A percentile compares a stretch with the other conserved stretches of the same genome.
phyloP scores from a whole-genome alignment of 2,329 filamentous ascomycete genomes.

The Aspergillus sojae region DNA sequence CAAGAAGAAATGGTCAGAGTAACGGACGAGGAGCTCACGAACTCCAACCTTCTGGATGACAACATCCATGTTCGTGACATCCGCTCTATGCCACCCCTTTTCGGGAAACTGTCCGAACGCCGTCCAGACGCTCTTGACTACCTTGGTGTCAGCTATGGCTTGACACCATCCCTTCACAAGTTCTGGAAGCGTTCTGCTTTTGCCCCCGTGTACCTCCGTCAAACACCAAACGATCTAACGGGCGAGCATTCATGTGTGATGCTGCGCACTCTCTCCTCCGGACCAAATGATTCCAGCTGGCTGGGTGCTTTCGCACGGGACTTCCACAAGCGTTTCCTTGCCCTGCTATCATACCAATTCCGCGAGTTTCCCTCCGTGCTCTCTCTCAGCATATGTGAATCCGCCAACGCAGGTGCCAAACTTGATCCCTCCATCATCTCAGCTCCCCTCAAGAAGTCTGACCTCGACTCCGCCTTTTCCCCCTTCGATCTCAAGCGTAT shows the following conservation, averaged over 20 bases:
- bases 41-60: conserved; percentile 76
- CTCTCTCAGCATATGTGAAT: conserved; percentile 85
- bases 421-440: conserved; percentile 61
- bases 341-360: conserved; percentile 91
- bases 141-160: conserved; percentile 89
- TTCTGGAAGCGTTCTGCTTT: conserved; percentile 95
- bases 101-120: conserved; percentile 82
- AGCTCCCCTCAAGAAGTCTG: conserved; percentile 67
- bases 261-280: conserved; percentile 72
- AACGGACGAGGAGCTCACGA: conserved; percentile 78
- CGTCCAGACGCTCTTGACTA: conserved; percentile 83
- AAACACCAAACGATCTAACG: conserved; percentile 94
- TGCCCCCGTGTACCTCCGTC: conserved; percentile 86
- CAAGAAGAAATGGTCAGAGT: conserved; percentile 71
- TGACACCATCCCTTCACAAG: conserved; percentile 84
- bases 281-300: conserved; percentile 73
- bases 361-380: conserved; percentile 75
- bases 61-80: conserved; percentile 90
- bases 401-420: conserved; percentile 72
- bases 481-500: conserved; percentile 94
- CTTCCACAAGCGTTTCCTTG: conserved; percentile 92
- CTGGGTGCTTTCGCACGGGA: conserved; percentile 87
- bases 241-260: conserved; percentile 98
- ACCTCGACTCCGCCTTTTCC: conserved; percentile 77
- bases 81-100: conserved; percentile 87